Evolutionary conservation across 1,139 yeast genomes (phyloP).

Genomic region (Ogataea hybrid): DNA sequence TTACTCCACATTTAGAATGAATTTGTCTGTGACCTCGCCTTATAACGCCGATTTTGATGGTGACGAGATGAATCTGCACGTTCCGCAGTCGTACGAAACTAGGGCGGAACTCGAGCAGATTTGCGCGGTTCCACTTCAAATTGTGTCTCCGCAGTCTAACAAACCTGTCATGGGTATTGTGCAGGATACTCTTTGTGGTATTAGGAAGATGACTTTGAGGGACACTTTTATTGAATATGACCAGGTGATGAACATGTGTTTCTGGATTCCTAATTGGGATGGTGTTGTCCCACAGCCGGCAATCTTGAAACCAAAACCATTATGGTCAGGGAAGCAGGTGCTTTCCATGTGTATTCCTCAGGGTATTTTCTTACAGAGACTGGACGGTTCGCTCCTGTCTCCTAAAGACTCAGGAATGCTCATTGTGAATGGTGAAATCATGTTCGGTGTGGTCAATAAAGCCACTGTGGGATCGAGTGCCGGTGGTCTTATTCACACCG

Average conservation of each 20-base stretch:
- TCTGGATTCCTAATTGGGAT: constrained; percentile 99
- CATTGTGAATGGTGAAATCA: constrained; percentile 86
- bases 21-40: constrained; percentile 95
- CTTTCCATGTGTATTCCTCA: constrained; percentile 91
- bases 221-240: constrained; percentile 87
- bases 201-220: constrained; percentile 90
- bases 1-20: constrained; percentile 94
- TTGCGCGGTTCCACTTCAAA: constrained; percentile 96
- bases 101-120: constrained; percentile 93
- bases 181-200: constrained; percentile 97
- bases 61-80: constrained; percentile 99
- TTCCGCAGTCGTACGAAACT: constrained; percentile 98
- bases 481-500: constrained; percentile 96
- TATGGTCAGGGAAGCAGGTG: constrained; percentile 98
- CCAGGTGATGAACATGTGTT: constrained; percentile 93
- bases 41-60: constrained; percentile 99
- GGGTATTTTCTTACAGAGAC: constrained; percentile 91
- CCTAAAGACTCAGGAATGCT: constrained; percentile 93
- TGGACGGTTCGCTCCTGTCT: constrained; percentile 84
- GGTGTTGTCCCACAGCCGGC: constrained; percentile 99
- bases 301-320: constrained; percentile 87
- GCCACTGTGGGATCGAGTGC: constrained; percentile 98
- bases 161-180: constrained; percentile 99
- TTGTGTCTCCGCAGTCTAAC: constrained; percentile 97
- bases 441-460: constrained; percentile 97